These are phyloP conservation scores for Closterium sp. DNA, from an alignment of 139 green algal genomes.

Conservation along the genomic window DNA sequence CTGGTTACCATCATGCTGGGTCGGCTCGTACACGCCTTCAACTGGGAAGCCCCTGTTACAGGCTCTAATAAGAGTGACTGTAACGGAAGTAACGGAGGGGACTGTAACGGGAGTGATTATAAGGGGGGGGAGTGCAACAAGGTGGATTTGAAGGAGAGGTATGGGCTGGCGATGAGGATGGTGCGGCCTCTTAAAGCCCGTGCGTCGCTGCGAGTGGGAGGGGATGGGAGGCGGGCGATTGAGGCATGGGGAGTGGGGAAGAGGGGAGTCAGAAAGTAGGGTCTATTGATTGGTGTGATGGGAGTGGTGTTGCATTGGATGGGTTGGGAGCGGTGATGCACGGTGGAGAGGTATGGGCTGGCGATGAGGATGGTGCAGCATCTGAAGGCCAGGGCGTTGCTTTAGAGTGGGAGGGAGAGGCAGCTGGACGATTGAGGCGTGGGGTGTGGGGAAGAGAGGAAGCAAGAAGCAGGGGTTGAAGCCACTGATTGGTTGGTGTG, in stretches of 20 bases:
- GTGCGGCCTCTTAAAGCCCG: background rate
- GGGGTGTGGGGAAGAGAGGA: background rate
- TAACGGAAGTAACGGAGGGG: background rate
- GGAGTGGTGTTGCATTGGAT: too few species aligned
- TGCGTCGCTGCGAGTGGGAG: background rate
- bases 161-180: background rate
- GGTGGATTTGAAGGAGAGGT: background rate
- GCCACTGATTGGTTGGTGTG: too few species aligned
- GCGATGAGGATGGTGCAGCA: background rate
- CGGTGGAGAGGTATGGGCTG: background rate
- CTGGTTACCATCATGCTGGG: conserved; percentile 5
- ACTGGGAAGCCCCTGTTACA: background rate
- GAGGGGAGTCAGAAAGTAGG: background rate
- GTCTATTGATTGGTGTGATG: too few species aligned
- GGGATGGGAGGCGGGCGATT: background rate
- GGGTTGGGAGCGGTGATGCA: too few species aligned
- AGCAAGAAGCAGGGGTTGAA: background rate
- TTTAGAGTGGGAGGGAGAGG: too few species aligned
- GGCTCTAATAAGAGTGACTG: background rate
- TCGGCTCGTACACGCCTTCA: background rate
- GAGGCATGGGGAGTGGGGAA: background rate
- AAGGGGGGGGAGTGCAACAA: background rate
- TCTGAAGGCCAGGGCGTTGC: too few species aligned
- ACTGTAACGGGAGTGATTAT: background rate
- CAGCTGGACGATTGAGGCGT: background rate